phyloP scores from a whole-genome alignment of 2,329 filamentous ascomycete genomes.

The Ophiostoma sp. region DNA sequence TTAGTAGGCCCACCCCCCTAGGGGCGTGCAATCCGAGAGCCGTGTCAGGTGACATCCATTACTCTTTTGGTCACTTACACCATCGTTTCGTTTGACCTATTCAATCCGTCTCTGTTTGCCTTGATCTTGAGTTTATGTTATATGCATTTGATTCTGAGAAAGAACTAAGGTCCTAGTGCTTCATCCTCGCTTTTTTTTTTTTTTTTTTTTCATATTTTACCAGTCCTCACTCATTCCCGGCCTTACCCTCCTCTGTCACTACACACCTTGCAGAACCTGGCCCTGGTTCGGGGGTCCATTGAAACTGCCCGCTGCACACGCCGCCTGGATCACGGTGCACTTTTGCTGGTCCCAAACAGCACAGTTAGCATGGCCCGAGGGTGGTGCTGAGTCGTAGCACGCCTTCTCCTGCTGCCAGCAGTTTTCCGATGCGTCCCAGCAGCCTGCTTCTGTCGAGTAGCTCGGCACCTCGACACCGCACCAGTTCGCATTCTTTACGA shows the following conservation, averaged over 20 bases:
- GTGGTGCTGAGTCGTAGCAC: slow-evolving; percentile 56
- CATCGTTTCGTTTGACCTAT: neutral
- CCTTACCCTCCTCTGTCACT: neutral
- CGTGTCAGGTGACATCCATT: slow-evolving; percentile 16
- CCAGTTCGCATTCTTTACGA: slow-evolving; percentile 68
- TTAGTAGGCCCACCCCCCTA: neutral
- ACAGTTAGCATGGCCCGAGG: slow-evolving; percentile 57
- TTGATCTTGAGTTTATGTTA: neutral
- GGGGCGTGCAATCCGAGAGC: neutral
- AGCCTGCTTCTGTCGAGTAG: slow-evolving; percentile 52
- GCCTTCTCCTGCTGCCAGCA: slow-evolving; percentile 54
- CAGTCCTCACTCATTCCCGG: neutral
- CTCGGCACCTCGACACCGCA: slow-evolving; percentile 56
- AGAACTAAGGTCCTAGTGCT: neutral
- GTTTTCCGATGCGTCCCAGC: slow-evolving; percentile 51
- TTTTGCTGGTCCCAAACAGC: slow-evolving; percentile 56
- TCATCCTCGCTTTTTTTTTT: neutral
- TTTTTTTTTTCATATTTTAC: neutral
- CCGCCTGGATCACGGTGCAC: slow-evolving; percentile 47
- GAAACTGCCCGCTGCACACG: slow-evolving; percentile 41
- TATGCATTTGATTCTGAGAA: neutral
- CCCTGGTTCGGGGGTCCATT: slow-evolving; percentile 45
- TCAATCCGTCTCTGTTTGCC: neutral
- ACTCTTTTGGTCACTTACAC: slow-evolving; percentile 9
- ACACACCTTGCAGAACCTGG: slow-evolving; percentile 33